Conservation (phyloP, 202 grass and related monocot genomes). For the Panicum hallii region DNA sequence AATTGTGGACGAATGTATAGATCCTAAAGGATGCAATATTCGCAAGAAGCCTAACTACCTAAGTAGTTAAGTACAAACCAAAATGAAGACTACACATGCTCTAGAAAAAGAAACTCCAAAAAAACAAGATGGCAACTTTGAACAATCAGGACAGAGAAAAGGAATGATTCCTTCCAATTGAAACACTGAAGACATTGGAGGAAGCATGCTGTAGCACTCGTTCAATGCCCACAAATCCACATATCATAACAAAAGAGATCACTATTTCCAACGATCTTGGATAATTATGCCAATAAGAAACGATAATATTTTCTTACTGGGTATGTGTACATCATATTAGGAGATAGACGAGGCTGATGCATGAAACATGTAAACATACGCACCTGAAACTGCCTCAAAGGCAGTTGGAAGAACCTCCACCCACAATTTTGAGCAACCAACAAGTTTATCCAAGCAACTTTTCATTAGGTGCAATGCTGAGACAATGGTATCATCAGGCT, state of each 20-base stretch:
- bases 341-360: background rate
- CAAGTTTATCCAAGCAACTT: slow-evolving; percentile 70
- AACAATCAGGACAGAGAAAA: background rate
- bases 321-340: slow-evolving; percentile 9
- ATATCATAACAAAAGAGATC: slow-evolving; percentile 7
- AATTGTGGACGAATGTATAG: background rate
- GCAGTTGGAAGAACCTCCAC: slow-evolving; percentile 63
- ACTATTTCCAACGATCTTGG: background rate
- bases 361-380: slow-evolving; percentile 36
- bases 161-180: background rate
- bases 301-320: background rate
- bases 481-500: slow-evolving; percentile 72
- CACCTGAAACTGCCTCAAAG: slow-evolving; percentile 81
- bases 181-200: slow-evolving; percentile 3
- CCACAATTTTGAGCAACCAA: slow-evolving; percentile 57
- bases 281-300: background rate
- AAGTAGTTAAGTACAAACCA: background rate
- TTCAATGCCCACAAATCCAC: background rate
- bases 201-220: slow-evolving; percentile 4
- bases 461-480: slow-evolving; percentile 63
- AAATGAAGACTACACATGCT: background rate
- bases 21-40: slow-evolving; percentile 1
- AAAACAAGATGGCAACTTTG: background rate
- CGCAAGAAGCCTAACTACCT: slow-evolving; percentile 11
- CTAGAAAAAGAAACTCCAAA: background rate